Conservation (phyloP, 345 rosid genomes). For the Salix viminalis region DNA sequence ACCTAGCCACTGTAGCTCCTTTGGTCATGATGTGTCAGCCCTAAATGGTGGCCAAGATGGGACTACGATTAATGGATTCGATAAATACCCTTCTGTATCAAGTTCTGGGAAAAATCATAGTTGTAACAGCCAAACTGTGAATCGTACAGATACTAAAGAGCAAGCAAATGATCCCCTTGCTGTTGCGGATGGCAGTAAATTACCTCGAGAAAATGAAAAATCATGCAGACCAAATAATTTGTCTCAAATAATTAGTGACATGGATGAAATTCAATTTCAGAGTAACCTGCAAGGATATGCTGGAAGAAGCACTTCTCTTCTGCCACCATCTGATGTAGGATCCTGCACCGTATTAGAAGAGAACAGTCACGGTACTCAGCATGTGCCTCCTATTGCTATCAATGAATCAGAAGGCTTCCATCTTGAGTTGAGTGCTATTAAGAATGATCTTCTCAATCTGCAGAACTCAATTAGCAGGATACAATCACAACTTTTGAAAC, state of each 20-base stretch:
- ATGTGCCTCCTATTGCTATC: constrained; percentile 36
- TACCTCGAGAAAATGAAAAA: constrained; percentile 28
- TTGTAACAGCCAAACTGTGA: constrained; percentile 17
- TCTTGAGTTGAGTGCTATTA: constrained; percentile 53
- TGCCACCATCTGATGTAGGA: constrained; percentile 27
- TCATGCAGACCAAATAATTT: constrained; percentile 33
- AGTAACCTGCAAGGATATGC: constrained; percentile 34
- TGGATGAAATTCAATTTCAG: constrained; percentile 29
- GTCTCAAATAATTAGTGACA: constrained; percentile 29
- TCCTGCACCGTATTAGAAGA: constrained; percentile 24
- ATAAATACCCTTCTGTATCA: constrained; percentile 24
- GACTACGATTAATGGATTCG: constrained; percentile 25
- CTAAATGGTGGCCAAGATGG: constrained; percentile 26
- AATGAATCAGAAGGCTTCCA: constrained; percentile 50
- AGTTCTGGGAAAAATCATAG: constrained; percentile 21
- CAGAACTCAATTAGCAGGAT: constrained; percentile 55
- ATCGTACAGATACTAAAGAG: constrained; percentile 21
- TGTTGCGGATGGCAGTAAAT: constrained; percentile 26
- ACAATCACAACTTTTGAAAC: constrained; percentile 57
- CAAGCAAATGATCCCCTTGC: constrained; percentile 27
- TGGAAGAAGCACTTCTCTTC: constrained; percentile 17
- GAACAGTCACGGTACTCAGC: constrained; percentile 24
- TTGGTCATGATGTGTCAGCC: constrained; percentile 32
- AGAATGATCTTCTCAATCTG: constrained; percentile 45
- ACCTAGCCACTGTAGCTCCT: constrained; percentile 14